Conservation (phyloP, 1,284 basidiomycete species). For the Austroboletus rostrupii region DNA sequence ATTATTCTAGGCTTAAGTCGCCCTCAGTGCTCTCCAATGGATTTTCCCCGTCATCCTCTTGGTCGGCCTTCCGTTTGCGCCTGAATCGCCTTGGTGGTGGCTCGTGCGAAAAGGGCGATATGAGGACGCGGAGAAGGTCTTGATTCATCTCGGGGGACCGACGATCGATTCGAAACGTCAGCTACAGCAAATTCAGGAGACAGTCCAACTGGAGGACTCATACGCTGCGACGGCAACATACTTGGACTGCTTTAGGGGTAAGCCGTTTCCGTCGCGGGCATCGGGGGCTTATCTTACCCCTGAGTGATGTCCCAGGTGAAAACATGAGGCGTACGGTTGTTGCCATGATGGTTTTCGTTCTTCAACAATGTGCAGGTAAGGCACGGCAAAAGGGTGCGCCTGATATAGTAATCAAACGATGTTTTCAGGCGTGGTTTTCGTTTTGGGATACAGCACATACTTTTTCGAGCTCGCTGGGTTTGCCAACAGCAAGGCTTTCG, state of each 20-base stretch:
- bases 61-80: slow-evolving; percentile 38
- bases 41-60: slow-evolving; percentile 27
- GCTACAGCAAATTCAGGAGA: slow-evolving; percentile 26
- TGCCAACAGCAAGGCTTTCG: slow-evolving; percentile 19
- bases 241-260: slow-evolving; percentile 28
- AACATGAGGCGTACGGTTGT: slow-evolving; percentile 26
- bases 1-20: background rate
- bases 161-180: slow-evolving; percentile 18
- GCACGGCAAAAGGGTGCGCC: background rate
- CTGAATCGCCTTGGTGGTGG: slow-evolving; percentile 65
- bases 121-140: slow-evolving; percentile 47
- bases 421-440: slow-evolving; percentile 26
- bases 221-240: slow-evolving; percentile 23
- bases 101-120: slow-evolving; percentile 49
- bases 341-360: slow-evolving; percentile 33
- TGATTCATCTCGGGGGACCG: slow-evolving; percentile 35
- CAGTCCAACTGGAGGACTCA: slow-evolving; percentile 28
- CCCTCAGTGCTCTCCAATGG: slow-evolving; percentile 26
- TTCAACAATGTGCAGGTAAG: slow-evolving; percentile 27
- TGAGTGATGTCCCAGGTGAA: slow-evolving; percentile 14
- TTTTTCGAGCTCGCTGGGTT: slow-evolving; percentile 32
- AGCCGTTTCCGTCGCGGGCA: background rate
- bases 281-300: background rate
- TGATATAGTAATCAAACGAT: background rate
- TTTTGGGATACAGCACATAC: slow-evolving; percentile 29